These are phyloP conservation scores for Fusarium avenaceum DNA, from an alignment of 2,329 filamentous ascomycete species.

Conservation along the genomic window DNA sequence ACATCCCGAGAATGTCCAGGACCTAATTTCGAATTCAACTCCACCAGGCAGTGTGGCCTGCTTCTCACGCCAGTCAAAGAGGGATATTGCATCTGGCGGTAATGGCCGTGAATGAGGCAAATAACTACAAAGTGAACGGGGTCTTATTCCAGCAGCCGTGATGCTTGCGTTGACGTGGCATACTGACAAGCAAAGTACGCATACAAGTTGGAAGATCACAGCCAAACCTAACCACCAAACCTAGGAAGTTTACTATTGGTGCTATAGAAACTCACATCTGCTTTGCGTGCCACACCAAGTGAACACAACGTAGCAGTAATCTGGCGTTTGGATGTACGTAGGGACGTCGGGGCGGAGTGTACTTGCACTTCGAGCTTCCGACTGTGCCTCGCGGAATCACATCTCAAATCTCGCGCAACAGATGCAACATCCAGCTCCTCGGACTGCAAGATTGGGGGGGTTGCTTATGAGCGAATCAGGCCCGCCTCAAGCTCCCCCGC, in stretches of 20 bases:
- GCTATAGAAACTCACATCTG: conserved; percentile 7
- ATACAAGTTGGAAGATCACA: conserved; percentile 23
- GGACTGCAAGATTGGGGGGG: conserved; percentile 32
- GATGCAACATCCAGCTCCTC: conserved; percentile 43
- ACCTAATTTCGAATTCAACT: conserved; percentile 25
- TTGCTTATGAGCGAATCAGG: conserved; percentile 43
- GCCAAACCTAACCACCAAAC: conserved; percentile 22
- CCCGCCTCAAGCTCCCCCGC: conserved; percentile 41
- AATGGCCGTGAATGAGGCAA: conserved; percentile 31
- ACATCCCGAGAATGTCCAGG: conserved; percentile 28
- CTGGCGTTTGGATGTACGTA: conserved; percentile 27
- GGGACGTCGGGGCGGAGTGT: conserved; percentile 16
- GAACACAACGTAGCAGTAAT: conserved; percentile 13
- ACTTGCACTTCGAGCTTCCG: conserved; percentile 12
- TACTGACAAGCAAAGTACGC: conserved; percentile 11
- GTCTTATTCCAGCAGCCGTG: conserved; percentile 24
- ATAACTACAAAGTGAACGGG: conserved; percentile 28
- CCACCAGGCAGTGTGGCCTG: conserved; percentile 27
- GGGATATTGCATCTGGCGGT: conserved; percentile 16
- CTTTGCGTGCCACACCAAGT: conserved; percentile 15
- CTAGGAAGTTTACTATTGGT: conserved; percentile 3
- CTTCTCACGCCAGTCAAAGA: conserved; percentile 37
- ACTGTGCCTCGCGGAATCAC: conserved; percentile 31
- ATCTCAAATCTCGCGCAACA: conserved; percentile 41
- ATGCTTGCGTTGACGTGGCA: conserved; percentile 27